These are phyloP conservation scores for Prototheca cutis DNA, from an alignment of 163 green algal species.

Conservation along the genomic window DNA sequence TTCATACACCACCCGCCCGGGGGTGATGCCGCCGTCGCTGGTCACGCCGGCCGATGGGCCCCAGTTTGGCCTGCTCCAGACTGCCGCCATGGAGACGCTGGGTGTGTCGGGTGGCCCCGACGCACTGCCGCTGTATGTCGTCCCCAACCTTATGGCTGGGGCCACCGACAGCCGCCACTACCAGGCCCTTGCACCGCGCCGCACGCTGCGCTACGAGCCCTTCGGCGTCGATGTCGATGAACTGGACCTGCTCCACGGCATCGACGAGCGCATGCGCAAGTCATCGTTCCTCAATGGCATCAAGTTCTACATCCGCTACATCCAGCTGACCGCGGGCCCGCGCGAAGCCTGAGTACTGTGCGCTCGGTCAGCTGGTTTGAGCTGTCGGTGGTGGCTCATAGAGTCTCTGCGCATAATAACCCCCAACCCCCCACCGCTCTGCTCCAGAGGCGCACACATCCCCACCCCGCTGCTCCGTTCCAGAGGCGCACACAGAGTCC, in stretches of 20 bases:
- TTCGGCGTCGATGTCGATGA: background rate
- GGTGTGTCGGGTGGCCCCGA: slow-evolving; percentile 6
- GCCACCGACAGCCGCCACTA: slow-evolving; percentile 15
- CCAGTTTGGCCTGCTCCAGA: slow-evolving; percentile 8
- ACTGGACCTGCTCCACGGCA: slow-evolving; percentile 16
- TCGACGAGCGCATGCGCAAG: slow-evolving; percentile 22
- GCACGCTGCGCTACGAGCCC: slow-evolving; percentile 11
- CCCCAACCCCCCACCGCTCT: too few relatives aligned
- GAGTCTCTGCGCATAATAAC: too few relatives aligned
- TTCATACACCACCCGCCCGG: background rate
- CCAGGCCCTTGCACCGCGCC: background rate
- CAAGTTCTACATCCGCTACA: slow-evolving; percentile 15
- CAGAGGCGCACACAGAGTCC: too few relatives aligned
- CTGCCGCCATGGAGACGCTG: slow-evolving; percentile 1
- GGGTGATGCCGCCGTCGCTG: background rate
- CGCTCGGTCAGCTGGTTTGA: too few relatives aligned
- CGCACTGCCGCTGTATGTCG: slow-evolving; percentile 3
- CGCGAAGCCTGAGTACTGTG: too few relatives aligned
- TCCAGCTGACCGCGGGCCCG: slow-evolving; percentile 10
- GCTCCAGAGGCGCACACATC: too few relatives aligned
- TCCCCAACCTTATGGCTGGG: slow-evolving; percentile 13
- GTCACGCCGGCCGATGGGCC: slow-evolving; percentile 12
- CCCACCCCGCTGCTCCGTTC: too few relatives aligned
- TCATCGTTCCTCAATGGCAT: slow-evolving; percentile 13
- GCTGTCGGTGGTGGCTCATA: too few relatives aligned